Conservation (phyloP, 345 rosid species). For the Fremontodendron californicum region DNA sequence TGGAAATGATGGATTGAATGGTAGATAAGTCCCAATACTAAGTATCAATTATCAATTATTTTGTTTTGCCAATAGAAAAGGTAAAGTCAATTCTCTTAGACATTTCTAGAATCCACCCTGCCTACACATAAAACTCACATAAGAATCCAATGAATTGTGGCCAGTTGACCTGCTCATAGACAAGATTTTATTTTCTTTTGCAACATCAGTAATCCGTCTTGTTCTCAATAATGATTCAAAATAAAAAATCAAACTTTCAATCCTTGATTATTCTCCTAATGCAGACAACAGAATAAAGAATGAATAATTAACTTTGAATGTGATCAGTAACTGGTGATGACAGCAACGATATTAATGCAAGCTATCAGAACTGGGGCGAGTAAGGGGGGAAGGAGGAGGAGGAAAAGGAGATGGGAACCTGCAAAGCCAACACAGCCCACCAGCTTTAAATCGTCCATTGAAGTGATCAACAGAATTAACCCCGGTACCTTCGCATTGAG, state of each 20-base stretch:
- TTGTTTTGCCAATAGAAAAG: not conserved
- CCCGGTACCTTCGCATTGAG: slow-evolving; percentile 79
- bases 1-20: not conserved
- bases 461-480: no score
- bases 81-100: not conserved
- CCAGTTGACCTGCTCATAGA: not conserved
- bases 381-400: not conserved
- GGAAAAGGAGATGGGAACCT: slow-evolving; percentile 15
- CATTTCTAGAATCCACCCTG: not conserved
- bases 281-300: not conserved
- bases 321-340: no score
- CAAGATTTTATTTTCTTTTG: not conserved
- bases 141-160: not conserved
- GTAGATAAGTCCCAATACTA: not conserved
- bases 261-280: not conserved
- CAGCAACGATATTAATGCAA: not conserved
- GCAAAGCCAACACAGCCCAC: no score
- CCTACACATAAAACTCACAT: not conserved
- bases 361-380: not conserved
- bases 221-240: not conserved
- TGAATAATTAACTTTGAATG: not conserved
- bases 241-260: not conserved
- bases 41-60: not conserved
- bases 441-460: no score
- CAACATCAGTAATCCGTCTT: not conserved